Conservation (phyloP, 2,329 filamentous ascomycete genomes). For the Clonostachys chloroleuca region DNA sequence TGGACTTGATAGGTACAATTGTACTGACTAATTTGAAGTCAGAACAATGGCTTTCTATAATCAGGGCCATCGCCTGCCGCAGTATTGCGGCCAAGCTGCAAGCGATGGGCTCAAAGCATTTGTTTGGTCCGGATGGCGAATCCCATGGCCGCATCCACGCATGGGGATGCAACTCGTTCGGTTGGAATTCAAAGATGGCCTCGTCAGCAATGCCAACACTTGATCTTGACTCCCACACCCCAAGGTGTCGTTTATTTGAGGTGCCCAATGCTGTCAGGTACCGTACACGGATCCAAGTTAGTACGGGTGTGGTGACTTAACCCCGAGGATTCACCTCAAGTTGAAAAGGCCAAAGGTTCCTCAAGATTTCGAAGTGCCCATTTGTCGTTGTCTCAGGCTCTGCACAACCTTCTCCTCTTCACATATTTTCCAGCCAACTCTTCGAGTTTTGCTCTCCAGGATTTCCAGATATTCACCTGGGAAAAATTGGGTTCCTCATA, state of each 20-base stretch:
- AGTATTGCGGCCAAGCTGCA: conserved; percentile 1
- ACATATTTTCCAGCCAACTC: background rate
- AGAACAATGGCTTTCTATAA: background rate
- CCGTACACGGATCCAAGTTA: too few species aligned
- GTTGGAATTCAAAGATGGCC: conserved; percentile 11
- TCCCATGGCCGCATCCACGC: conserved; percentile 9
- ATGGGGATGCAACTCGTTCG: conserved; percentile 16
- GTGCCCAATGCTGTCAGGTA: too few species aligned
- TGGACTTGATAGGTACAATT: too few species aligned
- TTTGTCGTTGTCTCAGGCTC: conserved; percentile 36
- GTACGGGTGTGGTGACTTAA: background rate
- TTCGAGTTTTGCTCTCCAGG: background rate
- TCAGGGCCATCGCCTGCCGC: background rate
- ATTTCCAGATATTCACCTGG: too few species aligned
- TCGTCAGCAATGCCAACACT: background rate
- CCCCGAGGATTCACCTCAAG: background rate
- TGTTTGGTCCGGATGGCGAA: conserved; percentile 21
- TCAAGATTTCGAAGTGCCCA: conserved; percentile 25
- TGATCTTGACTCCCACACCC: background rate
- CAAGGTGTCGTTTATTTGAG: background rate
- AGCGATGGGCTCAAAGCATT: conserved; percentile 6
- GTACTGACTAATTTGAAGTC: too few species aligned
- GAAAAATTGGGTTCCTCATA: too few species aligned
- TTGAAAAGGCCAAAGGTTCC: conserved; percentile 16
- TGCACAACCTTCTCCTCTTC: conserved; percentile 24